A percentile compares a stretch with the other conserved stretches of the same genome.
Conservation (phyloP, 495 filamentous ascomycete genomes). For the Hypoxylon subgilvum region DNA sequence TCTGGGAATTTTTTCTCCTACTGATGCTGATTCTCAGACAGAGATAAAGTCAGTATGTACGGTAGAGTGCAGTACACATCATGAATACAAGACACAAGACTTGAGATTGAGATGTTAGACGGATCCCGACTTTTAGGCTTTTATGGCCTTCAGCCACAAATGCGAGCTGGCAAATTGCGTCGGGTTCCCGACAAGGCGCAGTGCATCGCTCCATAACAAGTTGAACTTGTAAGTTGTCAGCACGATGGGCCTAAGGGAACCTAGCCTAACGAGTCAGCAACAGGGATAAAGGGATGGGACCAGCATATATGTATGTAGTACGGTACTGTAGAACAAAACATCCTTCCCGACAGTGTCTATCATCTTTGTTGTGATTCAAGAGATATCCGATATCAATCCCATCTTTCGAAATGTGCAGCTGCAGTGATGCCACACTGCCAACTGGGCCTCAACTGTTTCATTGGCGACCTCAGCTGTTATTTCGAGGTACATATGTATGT, state of each 20-base stretch:
- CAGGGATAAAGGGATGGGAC: conserved; percentile 25
- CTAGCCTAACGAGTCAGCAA: conserved; percentile 25
- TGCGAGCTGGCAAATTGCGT: conserved; percentile 26
- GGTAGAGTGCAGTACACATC: too few species aligned
- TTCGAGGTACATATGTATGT: too few species aligned
- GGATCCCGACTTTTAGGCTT: conserved; percentile 16
- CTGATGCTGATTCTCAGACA: too few species aligned
- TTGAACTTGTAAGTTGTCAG: conserved; percentile 29
- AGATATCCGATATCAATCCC: not conserved
- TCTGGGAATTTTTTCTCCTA: not conserved
- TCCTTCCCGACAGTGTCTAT: not conserved
- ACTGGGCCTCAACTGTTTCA: not conserved
- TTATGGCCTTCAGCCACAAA: conserved; percentile 28
- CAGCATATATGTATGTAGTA: not conserved
- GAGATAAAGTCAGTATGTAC: too few species aligned
- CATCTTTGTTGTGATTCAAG: not conserved
- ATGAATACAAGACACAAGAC: too few species aligned
- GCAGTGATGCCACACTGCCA: too few species aligned
- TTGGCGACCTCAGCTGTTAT: conserved; percentile 26
- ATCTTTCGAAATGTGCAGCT: not conserved
- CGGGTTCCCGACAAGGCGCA: conserved; percentile 16
- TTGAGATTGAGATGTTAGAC: too few species aligned
- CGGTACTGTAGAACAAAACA: too few species aligned
- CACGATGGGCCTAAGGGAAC: too few species aligned
- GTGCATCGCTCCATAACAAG: conserved; percentile 18